Evolutionary conservation across 1,284 basidiomycete genomes (phyloP).

Genomic region (Phellopilus nigrolimitatus): DNA sequence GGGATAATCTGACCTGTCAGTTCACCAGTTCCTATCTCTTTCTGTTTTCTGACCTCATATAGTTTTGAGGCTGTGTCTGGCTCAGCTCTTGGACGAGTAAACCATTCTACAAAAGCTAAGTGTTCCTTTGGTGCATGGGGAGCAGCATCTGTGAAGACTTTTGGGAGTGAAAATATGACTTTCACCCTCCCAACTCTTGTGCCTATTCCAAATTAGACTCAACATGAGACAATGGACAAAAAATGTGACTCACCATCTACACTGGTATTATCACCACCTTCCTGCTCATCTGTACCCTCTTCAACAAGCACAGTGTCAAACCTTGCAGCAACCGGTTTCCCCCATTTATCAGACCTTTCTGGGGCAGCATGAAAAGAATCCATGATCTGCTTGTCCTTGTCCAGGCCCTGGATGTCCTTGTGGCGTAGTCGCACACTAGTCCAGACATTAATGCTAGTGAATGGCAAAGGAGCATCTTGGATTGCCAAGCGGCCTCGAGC

Average conservation of each 20-base stretch:
- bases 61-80: neutral
- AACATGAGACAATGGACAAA: too few species aligned
- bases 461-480: neutral
- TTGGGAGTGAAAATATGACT: too few species aligned
- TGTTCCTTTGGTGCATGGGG: constrained; percentile 17
- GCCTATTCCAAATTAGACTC: too few species aligned
- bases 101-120: constrained; percentile 33
- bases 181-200: too few species aligned
- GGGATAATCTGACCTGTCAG: neutral
- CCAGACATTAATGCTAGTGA: neutral
- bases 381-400: neutral
- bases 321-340: neutral
- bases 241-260: too few species aligned
- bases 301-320: neutral
- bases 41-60: neutral
- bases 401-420: neutral
- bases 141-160: constrained; percentile 20
- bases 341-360: neutral
- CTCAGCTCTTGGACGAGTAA: constrained; percentile 15
- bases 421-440: neutral
- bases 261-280: too few species aligned
- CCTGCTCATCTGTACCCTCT: too few species aligned
- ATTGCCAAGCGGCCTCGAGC: neutral
- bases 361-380: neutral
- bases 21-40: neutral